These are phyloP conservation scores for Apiospora arundinis DNA, from an alignment of 2,329 filamentous ascomycete genomes.

Conservation along the genomic window DNA sequence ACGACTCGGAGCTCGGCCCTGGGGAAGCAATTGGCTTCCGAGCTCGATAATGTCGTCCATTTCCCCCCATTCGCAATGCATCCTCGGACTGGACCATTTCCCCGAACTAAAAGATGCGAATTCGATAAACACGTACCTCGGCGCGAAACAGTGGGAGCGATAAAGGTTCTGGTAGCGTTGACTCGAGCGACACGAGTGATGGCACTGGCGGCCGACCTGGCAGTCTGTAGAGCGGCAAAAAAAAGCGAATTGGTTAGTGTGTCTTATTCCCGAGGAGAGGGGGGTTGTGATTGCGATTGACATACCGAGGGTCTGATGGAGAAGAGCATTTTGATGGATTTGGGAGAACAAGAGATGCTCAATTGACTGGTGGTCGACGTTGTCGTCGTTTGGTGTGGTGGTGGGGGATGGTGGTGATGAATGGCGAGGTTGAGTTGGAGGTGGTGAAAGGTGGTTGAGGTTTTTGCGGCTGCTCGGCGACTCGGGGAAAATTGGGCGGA, in stretches of 20 bases:
- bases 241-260: background rate
- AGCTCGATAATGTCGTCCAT: constrained; percentile 4
- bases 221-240: constrained; percentile 47
- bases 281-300: constrained; percentile 30
- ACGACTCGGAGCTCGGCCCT: background rate
- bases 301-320: constrained; percentile 64
- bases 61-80: background rate
- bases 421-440: constrained; percentile 6
- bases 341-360: constrained; percentile 51
- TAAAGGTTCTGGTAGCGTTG: constrained; percentile 60
- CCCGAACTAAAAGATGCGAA: background rate
- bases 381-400: constrained; percentile 37
- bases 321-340: constrained; percentile 59
- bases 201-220: constrained; percentile 56
- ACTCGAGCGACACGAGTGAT: constrained; percentile 56
- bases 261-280: background rate
- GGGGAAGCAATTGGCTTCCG: constrained; percentile 8
- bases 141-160: constrained; percentile 65
- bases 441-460: constrained; percentile 18
- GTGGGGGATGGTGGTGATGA: constrained; percentile 29
- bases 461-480: constrained; percentile 22
- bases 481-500: constrained; percentile 20
- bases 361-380: constrained; percentile 43
- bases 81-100: background rate
- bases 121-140: constrained; percentile 57